Evolutionary conservation across 73 alveolate species (phyloP), one percentile per base, ranked within the genome.

Genomic region (Paramecium sonneborni): DNA sequence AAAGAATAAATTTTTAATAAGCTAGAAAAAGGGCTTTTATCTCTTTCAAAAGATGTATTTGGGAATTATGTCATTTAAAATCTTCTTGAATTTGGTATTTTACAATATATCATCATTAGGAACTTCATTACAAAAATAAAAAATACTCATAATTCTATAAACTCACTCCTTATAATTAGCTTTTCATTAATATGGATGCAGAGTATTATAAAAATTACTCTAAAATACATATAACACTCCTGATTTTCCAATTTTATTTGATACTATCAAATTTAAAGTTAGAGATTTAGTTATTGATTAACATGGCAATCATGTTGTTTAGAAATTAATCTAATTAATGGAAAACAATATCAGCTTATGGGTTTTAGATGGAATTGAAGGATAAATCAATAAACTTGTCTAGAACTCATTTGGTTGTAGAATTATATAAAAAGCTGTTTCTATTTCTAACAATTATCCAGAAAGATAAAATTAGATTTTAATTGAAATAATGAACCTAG

Each of bases 251-350:
- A 85, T 57, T 44, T 92, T 94, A 24, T 88, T 94, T 10, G 85
- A 52, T 12, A 94, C 88, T 76, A 20, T 94, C 57, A 92, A 94
- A 85, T 28, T 20, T 28, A 74, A 76, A 74, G 92, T 92, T 52
- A 18, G 92, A 57, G 94, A 94, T 44, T 94, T 95, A 57, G 92
- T 94, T 3, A 95, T 92, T 76, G 97, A 94, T 88, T 95, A 94
- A 92, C 92, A 94, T 94, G 97, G 97, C 35, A 94, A 94, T 94
- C 97, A 94, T 68, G 97, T 74, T 9, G 87, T 74, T 14, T 74
- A 74, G 35, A 74, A 74, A 38, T 30, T 74, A 30, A 74, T 74
- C 28, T 11, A 74, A 35, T 35, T 74, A 21, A 21, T 21, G 39
- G 87, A 43, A 6, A 35, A n/a, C 12, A 38, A 28, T 30, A 35